Evolutionary conservation across 768 basidiomycete genomes (phyloP), one percentile per base, ranked within the genome.

Genomic region (Lactarius hengduanensis): DNA sequence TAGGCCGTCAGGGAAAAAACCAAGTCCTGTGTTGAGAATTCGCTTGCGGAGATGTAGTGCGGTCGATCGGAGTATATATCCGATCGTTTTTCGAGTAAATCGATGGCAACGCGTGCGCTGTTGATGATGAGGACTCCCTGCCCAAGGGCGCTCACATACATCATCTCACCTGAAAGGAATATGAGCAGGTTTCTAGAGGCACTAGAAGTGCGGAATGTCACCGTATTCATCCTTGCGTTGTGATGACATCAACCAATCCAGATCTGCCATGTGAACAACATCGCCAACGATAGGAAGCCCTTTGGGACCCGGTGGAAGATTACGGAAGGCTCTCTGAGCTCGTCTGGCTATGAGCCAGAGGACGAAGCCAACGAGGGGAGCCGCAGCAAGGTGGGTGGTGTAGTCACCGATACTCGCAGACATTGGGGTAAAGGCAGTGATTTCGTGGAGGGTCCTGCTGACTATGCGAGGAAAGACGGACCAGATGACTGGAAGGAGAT

Each of bases 121-220:
- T 76, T 76, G 18, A 77, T 69, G 57, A 76, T 69, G 59, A 77
- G 63, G 55, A 73, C 73, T 20, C 69, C 69, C 55, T 75, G 74
- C 2, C 74, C 72, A 40, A 77, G 67, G 28, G 75, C 59, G n/a
- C 67, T 70, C 9, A 76, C 61, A 38, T 72, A 75, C 4, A 74
- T 60, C 26, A 77, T 72, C 32, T 74, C 72, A 13, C 77, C 76
- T 77, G 15, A 15, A 40, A 28, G 57, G 5, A 26, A 53, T 11
- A 53, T 53, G 50, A 53, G 13, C 22, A 7, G 15, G 13, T 26
- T 26, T 53, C 50, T 2, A 6, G 26, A 26, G 2, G 13, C 4
- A 32, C 10, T 10, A n/a, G 32, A 18, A 38, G 10, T 40, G n/a
- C 26, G 18, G 4, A 11, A 10, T n/a, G n/a, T 22, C 13, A 60